Conservation (phyloP, 2,329 filamentous ascomycete genomes). For the Aureobasidium lini region DNA sequence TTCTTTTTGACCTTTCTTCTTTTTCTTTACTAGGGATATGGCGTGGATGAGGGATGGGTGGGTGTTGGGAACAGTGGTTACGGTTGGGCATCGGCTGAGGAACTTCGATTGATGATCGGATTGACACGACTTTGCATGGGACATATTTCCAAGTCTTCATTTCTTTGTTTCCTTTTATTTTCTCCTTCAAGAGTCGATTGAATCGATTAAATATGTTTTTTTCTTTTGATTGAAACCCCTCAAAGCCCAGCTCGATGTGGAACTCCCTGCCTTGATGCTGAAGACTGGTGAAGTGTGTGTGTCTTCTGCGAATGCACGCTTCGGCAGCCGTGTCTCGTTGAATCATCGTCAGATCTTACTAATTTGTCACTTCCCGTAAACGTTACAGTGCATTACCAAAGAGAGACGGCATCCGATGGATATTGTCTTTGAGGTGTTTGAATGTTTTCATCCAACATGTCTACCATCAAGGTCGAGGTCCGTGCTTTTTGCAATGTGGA, state of each 20-base stretch:
- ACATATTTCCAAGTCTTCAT: neutral
- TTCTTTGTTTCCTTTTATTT: constrained; percentile 1
- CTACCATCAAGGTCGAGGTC: constrained; percentile 9
- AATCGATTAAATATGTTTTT: neutral
- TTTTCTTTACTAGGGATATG: neutral
- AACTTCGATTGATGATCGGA: neutral
- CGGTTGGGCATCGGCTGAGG: neutral
- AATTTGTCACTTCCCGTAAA: too few species aligned
- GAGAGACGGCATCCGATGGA: too few species aligned
- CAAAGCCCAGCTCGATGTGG: too few species aligned
- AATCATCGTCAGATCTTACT: too few species aligned
- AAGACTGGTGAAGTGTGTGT: too few species aligned
- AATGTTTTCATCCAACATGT: neutral
- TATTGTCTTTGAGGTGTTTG: neutral
- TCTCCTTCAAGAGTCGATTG: neutral
- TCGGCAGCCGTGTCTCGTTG: too few species aligned
- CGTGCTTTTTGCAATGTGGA: neutral
- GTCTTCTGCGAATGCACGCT: too few species aligned
- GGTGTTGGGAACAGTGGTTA: neutral
- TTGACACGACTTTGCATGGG: constrained; percentile 4
- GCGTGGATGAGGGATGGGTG: neutral
- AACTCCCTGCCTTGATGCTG: too few species aligned
- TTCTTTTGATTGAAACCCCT: neutral
- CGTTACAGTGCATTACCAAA: too few species aligned
- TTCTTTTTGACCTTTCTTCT: neutral